These are phyloP conservation scores for Blyttiomyces sp. DNA, from an alignment of 371 early-diverging fungal genomes.

Conservation along the genomic window DNA sequence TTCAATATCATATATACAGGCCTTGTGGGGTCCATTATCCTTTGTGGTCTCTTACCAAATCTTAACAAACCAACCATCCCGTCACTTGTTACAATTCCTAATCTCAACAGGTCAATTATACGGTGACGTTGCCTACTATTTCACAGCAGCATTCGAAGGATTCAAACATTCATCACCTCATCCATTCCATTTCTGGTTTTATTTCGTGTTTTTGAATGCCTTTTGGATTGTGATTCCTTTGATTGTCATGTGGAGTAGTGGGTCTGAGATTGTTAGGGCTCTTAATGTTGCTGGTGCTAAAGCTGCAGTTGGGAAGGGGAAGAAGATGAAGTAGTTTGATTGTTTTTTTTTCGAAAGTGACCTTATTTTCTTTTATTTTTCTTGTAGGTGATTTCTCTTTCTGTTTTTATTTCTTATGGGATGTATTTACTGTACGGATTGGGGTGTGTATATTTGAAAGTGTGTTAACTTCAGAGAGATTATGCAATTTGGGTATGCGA, in stretches of 20 bases:
- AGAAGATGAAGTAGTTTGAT: too few relatives aligned
- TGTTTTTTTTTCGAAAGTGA: too few relatives aligned
- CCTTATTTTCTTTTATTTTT: too few relatives aligned
- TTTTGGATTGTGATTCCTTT: constrained; percentile 71
- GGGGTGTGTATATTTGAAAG: too few relatives aligned
- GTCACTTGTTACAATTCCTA: constrained; percentile 68
- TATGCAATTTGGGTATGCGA: too few relatives aligned
- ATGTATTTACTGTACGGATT: too few relatives aligned
- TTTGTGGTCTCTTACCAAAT: constrained; percentile 63
- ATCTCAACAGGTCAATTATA: constrained; percentile 73
- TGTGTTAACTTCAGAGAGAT: too few relatives aligned
- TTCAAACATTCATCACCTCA: constrained; percentile 62
- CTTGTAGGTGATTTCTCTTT: too few relatives aligned
- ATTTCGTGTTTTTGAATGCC: constrained; percentile 69
- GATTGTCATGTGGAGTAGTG: constrained; percentile 38
- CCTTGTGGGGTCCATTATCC: constrained; percentile 76
- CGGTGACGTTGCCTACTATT: constrained; percentile 71
- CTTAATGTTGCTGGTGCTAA: neutral
- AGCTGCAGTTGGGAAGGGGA: too few relatives aligned
- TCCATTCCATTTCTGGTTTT: constrained; percentile 72
- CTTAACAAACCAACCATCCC: constrained; percentile 52
- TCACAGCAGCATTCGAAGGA: constrained; percentile 62
- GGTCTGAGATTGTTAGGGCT: constrained; percentile 21
- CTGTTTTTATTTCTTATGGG: too few relatives aligned
- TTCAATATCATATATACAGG: too few relatives aligned